Base-by-base conservation (phyloP, 495 filamentous ascomycete genomes). In the Penicillium ucsense region DNA sequence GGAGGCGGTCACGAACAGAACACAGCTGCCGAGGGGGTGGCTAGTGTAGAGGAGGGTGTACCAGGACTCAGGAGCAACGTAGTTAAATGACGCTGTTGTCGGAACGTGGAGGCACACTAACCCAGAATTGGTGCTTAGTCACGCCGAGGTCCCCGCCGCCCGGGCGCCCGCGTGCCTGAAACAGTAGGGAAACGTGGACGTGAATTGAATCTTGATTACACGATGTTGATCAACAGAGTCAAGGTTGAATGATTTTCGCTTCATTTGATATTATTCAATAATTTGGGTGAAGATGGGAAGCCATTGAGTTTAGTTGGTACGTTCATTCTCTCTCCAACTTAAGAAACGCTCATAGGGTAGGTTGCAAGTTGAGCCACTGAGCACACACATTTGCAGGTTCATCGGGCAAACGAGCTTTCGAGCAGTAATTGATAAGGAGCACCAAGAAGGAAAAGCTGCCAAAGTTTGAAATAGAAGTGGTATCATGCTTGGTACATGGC, bases 71-170 rank as follows among this genome's bases (percentile, higher is more conserved):
- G 60, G 60, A 63, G 60, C 54, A 52, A 57, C 46, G 50, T 41
- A 20, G 20, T 20, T 20, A 54, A 57, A 62, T 62, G 59, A 62
- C 59, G 59, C 59, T 31, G 56, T 49, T 30, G 55, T 48, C 51
- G 49, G 52, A 57, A 55, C 59, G 59, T 48, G 59, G 56, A 59
- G 50, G 46, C 41, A 50, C 56, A 49, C 57, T 61, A 61, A 46
- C 56, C 56, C 32, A 20, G 42, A 45, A 38, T 35, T 29, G 49
- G 47, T 31, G 56, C 48, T 62, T 60, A 62, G 56, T 62, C 51
- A 60, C 34, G 27, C 12, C 37, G 43, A 12, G 41, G 30, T 34
- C 27, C 38, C 29, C 35, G 12, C 35, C 39, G 38, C 6, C 33
- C 38, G 20, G n/a, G 20, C 20, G 2, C 20, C 20, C 20, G 20